phyloP scores from a whole-genome alignment of 345 rosid genomes.

The Lumnitzera littorea region DNA sequence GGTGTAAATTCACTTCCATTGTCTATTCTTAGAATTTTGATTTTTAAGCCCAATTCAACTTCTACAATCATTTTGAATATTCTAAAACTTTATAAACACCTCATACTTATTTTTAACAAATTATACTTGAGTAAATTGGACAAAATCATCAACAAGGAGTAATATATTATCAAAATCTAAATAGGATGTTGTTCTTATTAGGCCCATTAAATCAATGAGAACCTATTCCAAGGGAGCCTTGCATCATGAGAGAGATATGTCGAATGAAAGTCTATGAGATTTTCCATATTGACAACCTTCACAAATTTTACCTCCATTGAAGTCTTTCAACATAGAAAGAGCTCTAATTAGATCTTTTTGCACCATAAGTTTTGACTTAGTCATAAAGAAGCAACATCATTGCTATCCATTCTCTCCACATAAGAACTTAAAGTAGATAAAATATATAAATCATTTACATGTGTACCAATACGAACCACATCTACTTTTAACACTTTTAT shows the following conservation, averaged over 20 bases:
- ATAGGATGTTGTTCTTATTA: conserved; percentile 1
- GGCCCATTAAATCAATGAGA: conserved; percentile 7
- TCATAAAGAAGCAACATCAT: conserved; percentile 3
- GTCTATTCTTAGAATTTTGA: not conserved
- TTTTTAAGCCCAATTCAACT: too few species aligned
- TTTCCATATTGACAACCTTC: conserved; percentile 17
- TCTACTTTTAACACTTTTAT: too few species aligned
- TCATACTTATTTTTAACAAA: not conserved
- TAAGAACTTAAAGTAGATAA: conserved; percentile 6
- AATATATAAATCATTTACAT: conserved; percentile 7
- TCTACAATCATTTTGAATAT: not conserved
- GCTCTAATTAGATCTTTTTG: not conserved
- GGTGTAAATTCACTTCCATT: conserved; percentile 1
- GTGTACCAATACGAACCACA: conserved; percentile 11
- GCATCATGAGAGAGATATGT: conserved; percentile 1
- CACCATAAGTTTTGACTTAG: conserved; percentile 7
- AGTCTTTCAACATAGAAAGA: conserved; percentile 1
- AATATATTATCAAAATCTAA: not conserved
- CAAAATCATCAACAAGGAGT: conserved; percentile 1
- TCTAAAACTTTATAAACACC: not conserved
- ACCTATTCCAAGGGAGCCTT: conserved; percentile 4
- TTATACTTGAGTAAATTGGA: conserved; percentile 2
- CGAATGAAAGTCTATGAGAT: conserved; percentile 12
- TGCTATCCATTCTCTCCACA: conserved; percentile 11
- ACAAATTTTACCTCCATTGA: not conserved